Evolutionary conservation across 2,329 filamentous ascomycete species (phyloP), one percentile per base, ranked within the genome.

Genomic region (Pseudopithomyces chartarum): DNA sequence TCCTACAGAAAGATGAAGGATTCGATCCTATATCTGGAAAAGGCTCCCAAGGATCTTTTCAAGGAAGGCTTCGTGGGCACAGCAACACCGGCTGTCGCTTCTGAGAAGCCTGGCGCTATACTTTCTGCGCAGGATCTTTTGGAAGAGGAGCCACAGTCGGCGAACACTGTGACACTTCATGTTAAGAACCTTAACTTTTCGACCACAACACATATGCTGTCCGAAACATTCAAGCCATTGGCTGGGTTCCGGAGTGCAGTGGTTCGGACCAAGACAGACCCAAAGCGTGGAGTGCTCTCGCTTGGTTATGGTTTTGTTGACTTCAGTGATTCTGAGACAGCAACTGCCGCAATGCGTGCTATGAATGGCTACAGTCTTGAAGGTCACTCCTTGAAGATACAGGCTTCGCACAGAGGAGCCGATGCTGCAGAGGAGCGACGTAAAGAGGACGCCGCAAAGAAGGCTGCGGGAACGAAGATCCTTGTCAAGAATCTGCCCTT

Each of bases 401-500:
- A 91, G 77, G 87, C 90, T 43, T 96, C 93, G 6, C 92, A 97
- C 79, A 92, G 89, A 76, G 91, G 90, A 19, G 83, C 88, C 56
- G 93, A 98, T 78, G 92, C 92, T 17, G 93, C 91, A 1, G 92
- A 96, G 73, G 91, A 96, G 77, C 86, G 90, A 63, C 87, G 90
- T 62, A 89, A 89, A 64, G 89, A 94, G 64, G 92, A 98, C 71
- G 87, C 85, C 62, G 87, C 89, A 49, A 96, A 92, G 82, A 96
- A 94, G 77, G 79, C 85, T 49, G 87, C 90, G 22, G 85, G 87
- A 64, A 97, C 93, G 46, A 98, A 98, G 84, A 90, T 99, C 71
- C 89, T 98, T 77, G 90, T 99, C 81, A 99, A 98, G 83, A 99
- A 99, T 81, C 80, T 99, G 77, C 94, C 95, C 19, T 99, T 99